Percentiles rank a stretch among this genome's conserved stretches.
phyloP scores from a whole-genome alignment of 257 asterid species.

The Solanum bulbocastanum region DNA sequence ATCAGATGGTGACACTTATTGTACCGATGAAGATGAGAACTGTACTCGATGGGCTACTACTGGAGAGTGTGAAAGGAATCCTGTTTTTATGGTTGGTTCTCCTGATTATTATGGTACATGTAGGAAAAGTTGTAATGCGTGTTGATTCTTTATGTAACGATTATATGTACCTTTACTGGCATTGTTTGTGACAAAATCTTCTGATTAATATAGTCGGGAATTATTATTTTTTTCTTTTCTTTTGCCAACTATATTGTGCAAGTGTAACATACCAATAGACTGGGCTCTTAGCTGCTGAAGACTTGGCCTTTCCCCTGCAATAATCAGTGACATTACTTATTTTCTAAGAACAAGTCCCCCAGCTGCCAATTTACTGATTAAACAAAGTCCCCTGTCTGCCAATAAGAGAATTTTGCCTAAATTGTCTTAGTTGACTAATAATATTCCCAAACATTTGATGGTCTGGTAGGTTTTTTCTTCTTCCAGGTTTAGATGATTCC shows the following conservation, averaged over 20 bases:
- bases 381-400: neutral
- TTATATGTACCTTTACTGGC: neutral
- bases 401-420: neutral
- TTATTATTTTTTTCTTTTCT: neutral
- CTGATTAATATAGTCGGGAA: neutral
- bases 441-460: neutral
- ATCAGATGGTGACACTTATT: conserved; percentile 22
- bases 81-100: conserved; percentile 79
- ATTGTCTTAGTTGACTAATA: neutral
- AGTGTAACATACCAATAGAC: neutral
- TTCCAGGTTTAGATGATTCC: neutral
- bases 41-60: conserved; percentile 76
- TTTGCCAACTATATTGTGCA: neutral
- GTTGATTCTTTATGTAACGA: conserved; percentile 8
- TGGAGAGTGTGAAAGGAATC: conserved; percentile 76
- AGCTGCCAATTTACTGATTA: neutral
- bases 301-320: neutral
- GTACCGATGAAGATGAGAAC: conserved; percentile 74
- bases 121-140: conserved; percentile 82
- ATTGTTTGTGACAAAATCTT: neutral
- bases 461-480: neutral
- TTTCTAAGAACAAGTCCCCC: neutral
- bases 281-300: neutral
- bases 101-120: conserved; percentile 84
- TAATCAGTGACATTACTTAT: neutral